Conservation (phyloP, 257 asterid species). For the Nicotiana knightiana region DNA sequence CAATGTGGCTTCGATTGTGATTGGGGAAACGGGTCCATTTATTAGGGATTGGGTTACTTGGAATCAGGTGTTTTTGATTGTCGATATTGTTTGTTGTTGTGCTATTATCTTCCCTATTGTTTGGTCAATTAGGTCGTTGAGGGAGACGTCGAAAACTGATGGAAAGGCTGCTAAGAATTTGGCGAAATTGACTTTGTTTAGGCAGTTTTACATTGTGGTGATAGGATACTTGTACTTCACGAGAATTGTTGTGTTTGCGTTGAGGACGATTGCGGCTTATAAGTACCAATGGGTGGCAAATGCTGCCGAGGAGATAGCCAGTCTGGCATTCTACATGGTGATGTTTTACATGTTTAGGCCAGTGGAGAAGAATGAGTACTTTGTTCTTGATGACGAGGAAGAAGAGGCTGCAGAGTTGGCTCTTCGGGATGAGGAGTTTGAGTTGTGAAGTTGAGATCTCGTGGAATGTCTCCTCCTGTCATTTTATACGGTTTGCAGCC, state of each 20-base stretch:
- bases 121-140: constrained; percentile 92
- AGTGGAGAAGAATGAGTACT: constrained; percentile 77
- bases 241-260: constrained; percentile 88
- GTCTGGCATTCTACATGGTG: constrained; percentile 64
- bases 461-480: constrained; percentile 9
- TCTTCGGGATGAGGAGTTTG: constrained; percentile 83
- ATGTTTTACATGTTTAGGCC: constrained; percentile 99
- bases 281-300: constrained; percentile 94
- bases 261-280: constrained; percentile 82
- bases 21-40: constrained; percentile 95
- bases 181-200: constrained; percentile 77
- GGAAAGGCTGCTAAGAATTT: constrained; percentile 97
- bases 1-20: constrained; percentile 79
- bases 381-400: constrained; percentile 84
- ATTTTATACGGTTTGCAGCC: background rate
- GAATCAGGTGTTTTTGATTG: constrained; percentile 86
- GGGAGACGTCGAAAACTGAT: constrained; percentile 94
- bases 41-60: constrained; percentile 91
- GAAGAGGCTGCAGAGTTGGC: constrained; percentile 93
- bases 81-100: constrained; percentile 86
- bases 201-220: constrained; percentile 91
- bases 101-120: constrained; percentile 91
- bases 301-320: constrained; percentile 93
- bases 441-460: constrained; percentile 50
- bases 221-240: constrained; percentile 92